Conservation (phyloP, 305 asterid genomes). For the Plantago lanceolata region DNA sequence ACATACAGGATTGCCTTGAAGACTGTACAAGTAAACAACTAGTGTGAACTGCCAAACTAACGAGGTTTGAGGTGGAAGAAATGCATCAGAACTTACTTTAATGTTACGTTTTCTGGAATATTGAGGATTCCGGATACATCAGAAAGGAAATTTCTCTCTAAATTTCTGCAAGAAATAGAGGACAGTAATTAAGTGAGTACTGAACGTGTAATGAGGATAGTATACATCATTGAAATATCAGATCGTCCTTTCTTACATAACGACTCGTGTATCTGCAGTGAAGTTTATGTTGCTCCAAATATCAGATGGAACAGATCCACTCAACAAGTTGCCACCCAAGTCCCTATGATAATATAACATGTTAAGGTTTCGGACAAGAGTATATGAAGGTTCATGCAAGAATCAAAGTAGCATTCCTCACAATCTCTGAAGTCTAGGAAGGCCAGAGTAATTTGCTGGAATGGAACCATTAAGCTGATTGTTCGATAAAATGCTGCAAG, state of each 20-base stretch:
- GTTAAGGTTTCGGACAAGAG: conserved; percentile 10
- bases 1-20: conserved; percentile 39
- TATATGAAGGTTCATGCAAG: conserved; percentile 8
- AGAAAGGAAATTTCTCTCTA: conserved; percentile 35
- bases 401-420: conserved; percentile 23
- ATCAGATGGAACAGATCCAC: conserved; percentile 42
- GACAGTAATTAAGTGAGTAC: conserved; percentile 2
- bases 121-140: conserved; percentile 39
- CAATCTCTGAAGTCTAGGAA: conserved; percentile 42
- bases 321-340: conserved; percentile 34
- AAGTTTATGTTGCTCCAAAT: conserved; percentile 42
- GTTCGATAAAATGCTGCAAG: conserved; percentile 37
- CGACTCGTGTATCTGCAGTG: conserved; percentile 33
- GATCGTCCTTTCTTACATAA: conserved; percentile 32
- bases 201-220: not conserved
- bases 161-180: conserved; percentile 38
- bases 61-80: not conserved
- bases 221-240: not conserved
- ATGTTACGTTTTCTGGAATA: conserved; percentile 39
- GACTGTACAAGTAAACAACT: conserved; percentile 15
- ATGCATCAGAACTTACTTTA: conserved; percentile 25
- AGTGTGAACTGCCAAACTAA: not conserved
- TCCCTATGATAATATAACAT: conserved; percentile 22
- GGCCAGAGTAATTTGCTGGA: conserved; percentile 43
- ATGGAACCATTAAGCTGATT: conserved; percentile 47